Percentiles rank a stretch among this genome's conserved stretches.
phyloP scores from a whole-genome alignment of 1,284 basidiomycete genomes.

The Earliella scabrosa region DNA sequence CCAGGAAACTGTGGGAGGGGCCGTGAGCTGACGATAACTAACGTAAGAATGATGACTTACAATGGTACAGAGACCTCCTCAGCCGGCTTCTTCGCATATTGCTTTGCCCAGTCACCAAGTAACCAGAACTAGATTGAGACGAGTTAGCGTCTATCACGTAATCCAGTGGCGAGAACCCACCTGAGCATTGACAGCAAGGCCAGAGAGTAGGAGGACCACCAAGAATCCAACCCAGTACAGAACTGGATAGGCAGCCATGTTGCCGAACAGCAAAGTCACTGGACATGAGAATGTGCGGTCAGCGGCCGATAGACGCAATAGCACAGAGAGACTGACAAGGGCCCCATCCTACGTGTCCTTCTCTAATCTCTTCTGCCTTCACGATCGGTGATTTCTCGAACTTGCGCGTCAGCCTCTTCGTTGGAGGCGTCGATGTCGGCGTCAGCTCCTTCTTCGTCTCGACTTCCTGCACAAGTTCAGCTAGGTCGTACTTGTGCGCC shows the following conservation, averaged over 20 bases:
- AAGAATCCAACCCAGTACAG: slow-evolving; percentile 40
- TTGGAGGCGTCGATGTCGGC: slow-evolving; percentile 35
- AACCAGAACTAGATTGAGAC: slow-evolving; percentile 19
- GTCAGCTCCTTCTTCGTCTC: slow-evolving; percentile 29
- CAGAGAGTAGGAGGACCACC: slow-evolving; percentile 25
- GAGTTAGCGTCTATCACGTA: slow-evolving; percentile 15
- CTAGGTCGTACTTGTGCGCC: neutral
- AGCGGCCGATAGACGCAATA: no score
- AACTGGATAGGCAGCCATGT: slow-evolving; percentile 31
- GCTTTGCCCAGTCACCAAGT: slow-evolving; percentile 26
- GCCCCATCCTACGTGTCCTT: slow-evolving; percentile 52
- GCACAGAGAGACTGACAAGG: slow-evolving; percentile 32
- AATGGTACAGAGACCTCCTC: slow-evolving; percentile 14
- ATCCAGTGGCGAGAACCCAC: no score
- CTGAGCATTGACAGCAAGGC: slow-evolving; percentile 18
- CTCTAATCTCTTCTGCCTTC: slow-evolving; percentile 57
- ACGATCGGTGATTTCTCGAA: slow-evolving; percentile 25
- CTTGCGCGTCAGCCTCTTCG: no score
- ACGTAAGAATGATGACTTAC: slow-evolving; percentile 22
- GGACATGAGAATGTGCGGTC: no score
- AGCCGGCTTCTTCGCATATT: slow-evolving; percentile 28
- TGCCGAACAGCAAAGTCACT: slow-evolving; percentile 37
- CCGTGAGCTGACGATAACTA: neutral
- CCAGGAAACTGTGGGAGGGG: slow-evolving; percentile 39
- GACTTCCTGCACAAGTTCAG: slow-evolving; percentile 26